Percentiles rank a stretch among this genome's conserved stretches.
Evolutionary conservation across 495 filamentous ascomycete genomes (phyloP).

Genomic region (Collariella sp.): DNA sequence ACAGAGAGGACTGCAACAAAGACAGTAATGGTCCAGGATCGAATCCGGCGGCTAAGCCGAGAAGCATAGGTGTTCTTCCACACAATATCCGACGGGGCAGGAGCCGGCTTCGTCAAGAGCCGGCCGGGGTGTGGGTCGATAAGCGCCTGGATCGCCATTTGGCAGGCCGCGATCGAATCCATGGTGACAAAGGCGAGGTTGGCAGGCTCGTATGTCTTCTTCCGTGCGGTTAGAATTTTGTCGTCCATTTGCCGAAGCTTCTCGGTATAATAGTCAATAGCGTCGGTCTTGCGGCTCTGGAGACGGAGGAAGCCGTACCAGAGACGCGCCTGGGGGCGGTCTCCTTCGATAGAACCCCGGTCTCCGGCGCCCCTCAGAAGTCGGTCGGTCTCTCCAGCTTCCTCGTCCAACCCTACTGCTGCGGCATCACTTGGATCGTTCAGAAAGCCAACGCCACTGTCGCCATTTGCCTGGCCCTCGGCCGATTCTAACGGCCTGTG

Average conservation of each 20-base stretch:
- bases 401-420: constrained; percentile 32
- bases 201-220: constrained; percentile 68
- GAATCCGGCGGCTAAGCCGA: constrained; percentile 58
- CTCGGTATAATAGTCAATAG: constrained; percentile 88
- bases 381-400: constrained; percentile 36
- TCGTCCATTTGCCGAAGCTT: constrained; percentile 75
- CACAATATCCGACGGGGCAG: constrained; percentile 78
- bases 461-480: constrained; percentile 3
- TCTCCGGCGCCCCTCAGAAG: constrained; percentile 45
- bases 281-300: constrained; percentile 67
- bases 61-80: constrained; percentile 93
- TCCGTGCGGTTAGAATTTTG: constrained; percentile 57
- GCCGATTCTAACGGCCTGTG: constrained; percentile 18
- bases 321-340: constrained; percentile 61
- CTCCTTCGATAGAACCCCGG: constrained; percentile 24
- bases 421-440: not conserved
- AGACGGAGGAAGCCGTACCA: constrained; percentile 75
- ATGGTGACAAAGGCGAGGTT: constrained; percentile 93
- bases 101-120: constrained; percentile 76
- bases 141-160: constrained; percentile 91
- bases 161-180: constrained; percentile 83
- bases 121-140: constrained; percentile 81
- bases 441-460: not conserved
- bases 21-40: constrained; percentile 72
- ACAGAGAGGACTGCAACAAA: constrained; percentile 75